phyloP scores from a whole-genome alignment of 768 basidiomycete genomes.

The Suillus tomentosus region DNA sequence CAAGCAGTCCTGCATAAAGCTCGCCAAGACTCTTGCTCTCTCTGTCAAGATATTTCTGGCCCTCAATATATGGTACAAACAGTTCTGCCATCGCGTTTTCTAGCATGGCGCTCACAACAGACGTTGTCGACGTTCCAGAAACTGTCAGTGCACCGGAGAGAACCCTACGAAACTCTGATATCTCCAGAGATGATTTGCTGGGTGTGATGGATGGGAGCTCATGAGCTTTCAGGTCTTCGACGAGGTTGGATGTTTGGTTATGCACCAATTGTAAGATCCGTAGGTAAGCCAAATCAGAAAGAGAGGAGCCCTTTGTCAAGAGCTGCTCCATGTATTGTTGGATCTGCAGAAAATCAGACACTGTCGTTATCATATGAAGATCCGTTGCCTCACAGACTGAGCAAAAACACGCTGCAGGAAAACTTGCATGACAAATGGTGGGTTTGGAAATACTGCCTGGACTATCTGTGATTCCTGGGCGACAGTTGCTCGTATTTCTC shows the following conservation, averaged over 20 bases:
- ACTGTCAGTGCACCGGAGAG: slow-evolving; percentile 46
- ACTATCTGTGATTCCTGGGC: slow-evolving; percentile 97
- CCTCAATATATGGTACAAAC: slow-evolving; percentile 92
- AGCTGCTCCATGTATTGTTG: slow-evolving; percentile 95
- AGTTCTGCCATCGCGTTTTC: slow-evolving; percentile 96
- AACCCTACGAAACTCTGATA: slow-evolving; percentile 59
- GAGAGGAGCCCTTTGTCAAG: slow-evolving; percentile 67
- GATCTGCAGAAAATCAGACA: slow-evolving; percentile 55
- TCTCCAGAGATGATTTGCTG: slow-evolving; percentile 61
- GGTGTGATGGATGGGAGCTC: slow-evolving; percentile 74
- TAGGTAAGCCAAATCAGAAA: slow-evolving; percentile 89
- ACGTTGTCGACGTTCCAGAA: slow-evolving; percentile 44
- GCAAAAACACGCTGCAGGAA: slow-evolving; percentile 97
- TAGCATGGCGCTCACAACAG: slow-evolving; percentile 82
- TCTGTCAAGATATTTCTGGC: slow-evolving; percentile 86
- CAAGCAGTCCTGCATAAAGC: slow-evolving; percentile 73
- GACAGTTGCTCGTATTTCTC: slow-evolving; percentile 87
- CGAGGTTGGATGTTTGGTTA: slow-evolving; percentile 69
- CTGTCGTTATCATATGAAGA: slow-evolving; percentile 6
- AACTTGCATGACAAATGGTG: slow-evolving; percentile 95
- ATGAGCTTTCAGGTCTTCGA: slow-evolving; percentile 91
- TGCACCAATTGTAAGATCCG: slow-evolving; percentile 90
- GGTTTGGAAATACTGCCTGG: slow-evolving; percentile 97
- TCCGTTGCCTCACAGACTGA: slow-evolving; percentile 70
- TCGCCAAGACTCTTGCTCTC: slow-evolving; percentile 84